Evolutionary conservation across 75 land plant genomes (phyloP), one percentile per base, ranked within the genome.

Genomic region (Pinus taeda): DNA sequence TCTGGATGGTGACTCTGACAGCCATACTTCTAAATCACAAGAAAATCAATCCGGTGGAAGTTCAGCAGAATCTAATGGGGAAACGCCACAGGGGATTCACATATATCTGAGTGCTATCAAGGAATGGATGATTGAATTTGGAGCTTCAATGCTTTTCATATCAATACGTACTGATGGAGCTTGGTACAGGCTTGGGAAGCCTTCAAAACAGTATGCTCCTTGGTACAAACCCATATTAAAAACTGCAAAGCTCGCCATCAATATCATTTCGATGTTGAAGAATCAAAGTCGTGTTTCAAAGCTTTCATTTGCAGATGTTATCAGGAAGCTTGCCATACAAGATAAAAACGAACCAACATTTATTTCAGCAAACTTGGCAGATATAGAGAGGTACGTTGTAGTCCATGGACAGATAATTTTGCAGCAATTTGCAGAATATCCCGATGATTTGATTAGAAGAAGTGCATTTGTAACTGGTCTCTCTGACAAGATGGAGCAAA

Each of bases 91-190:
- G 20, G 97, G 97, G 12, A 83, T 96, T 59, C 93, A 91, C 59
- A 75, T 96, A 33, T 96, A 87, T 82, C 66, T 96, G 74, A 96
- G 97, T 85, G 88, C 97, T 49, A 90, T 96, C 39, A 96, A 93
- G 83, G 99, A 96, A 73, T 96, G 99, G 99, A 81, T 89, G 91
- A 90, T 96, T 75, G 99, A 96, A 73, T 96, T 93, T 82, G 99
- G 97, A 71, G 85, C 91, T n/a, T 79, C 87, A 76, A 93, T 92
- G 90, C 67, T 93, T 37, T 90, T 88, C 59, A 86, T 93, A 2
- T 96, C 93, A 22, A 88, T 93, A 65, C 73, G 99, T 12, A 96
- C 99, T 18, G 95, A 92, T 75, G 76, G 91, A 81, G 90, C 97
- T 57, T 93, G 97, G 99, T 88, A 87, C 57, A 85, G 95, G 80